Base-by-base conservation (phyloP, 805 yeast genomes). In the Kuraishia cidri region DNA sequence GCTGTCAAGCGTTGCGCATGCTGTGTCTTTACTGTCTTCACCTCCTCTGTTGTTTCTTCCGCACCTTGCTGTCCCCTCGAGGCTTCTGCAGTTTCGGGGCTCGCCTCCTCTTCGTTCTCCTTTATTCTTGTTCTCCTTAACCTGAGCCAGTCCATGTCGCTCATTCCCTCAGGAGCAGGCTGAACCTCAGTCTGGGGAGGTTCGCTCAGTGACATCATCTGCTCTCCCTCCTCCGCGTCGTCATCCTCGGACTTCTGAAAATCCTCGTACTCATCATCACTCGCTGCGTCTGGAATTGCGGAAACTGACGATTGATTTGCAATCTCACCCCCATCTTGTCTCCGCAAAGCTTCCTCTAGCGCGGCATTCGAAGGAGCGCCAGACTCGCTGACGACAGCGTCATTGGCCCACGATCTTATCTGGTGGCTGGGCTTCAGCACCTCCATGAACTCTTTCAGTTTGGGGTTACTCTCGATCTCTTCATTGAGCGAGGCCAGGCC, bases 101-200 rank as follows among this genome's bases (percentile, higher is more conserved):
- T 30, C 7, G 23, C 12, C 22, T 3, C 24, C 29, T 35, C 34
- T 6, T 22, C 29, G 31, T 55, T 54, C 26, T 76, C 85, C 41
- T 60, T 69, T 37, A 88, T 83, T 50, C 92, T 72, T 15, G 68
- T 72, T 54, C 92, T 71, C 53, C 83, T 75, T 44, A 69, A 71
- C 47, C 77, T 75, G 38, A 88, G 67, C 97, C 97, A 88, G 36
- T 88, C 95, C 33, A 83, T 56, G 59, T 88, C 95, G 10, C 87
- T 69, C 10, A 82, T 66, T 10, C 46, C 57, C 36, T 68, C 73
- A 38, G 44, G 26, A 30, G 38, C 26, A 25, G 20, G 9, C 19
- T 24, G 23, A 10, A 15, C 34, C 29, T 32, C 40, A n/a, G 27
- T 29, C n/a, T 30, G 32, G 5, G 34, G 26, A 9, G 27, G 5